Evolutionary conservation across 1,139 yeast genomes (phyloP).

Genomic region (Lodderomyces metapsilosis): DNA sequence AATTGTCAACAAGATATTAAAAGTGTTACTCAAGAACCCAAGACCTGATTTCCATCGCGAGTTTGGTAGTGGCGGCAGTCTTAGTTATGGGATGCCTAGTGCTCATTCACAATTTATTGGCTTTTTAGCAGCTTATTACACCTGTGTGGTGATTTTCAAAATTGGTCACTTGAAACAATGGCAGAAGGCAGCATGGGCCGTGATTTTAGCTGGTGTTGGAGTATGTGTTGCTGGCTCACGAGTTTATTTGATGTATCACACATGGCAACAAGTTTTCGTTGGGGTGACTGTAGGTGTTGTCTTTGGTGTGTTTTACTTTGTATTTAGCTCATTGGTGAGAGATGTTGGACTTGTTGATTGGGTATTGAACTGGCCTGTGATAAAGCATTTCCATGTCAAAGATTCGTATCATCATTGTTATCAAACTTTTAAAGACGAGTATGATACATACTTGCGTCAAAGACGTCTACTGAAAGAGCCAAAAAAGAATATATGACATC

Average conservation of each 20-base stretch:
- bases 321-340: slow-evolving; percentile 50
- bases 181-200: slow-evolving; percentile 24
- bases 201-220: slow-evolving; percentile 29
- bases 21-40: slow-evolving; percentile 63
- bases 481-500: slow-evolving; percentile 2
- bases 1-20: slow-evolving; percentile 64
- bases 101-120: slow-evolving; percentile 98
- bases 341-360: slow-evolving; percentile 62
- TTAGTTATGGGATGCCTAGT: slow-evolving; percentile 93
- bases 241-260: slow-evolving; percentile 77
- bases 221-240: slow-evolving; percentile 68
- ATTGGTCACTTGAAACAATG: slow-evolving; percentile 21
- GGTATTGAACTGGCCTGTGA: slow-evolving; percentile 50
- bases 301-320: slow-evolving; percentile 60
- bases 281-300: slow-evolving; percentile 66
- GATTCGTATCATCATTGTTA: slow-evolving; percentile 53
- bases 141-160: slow-evolving; percentile 38
- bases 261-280: slow-evolving; percentile 66
- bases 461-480: background rate
- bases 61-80: slow-evolving; percentile 43
- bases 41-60: slow-evolving; percentile 67
- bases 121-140: slow-evolving; percentile 66
- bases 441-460: slow-evolving; percentile 14
- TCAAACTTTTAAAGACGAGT: slow-evolving; percentile 40
- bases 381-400: slow-evolving; percentile 49